Evolutionary conservation across 306 rosid species (phyloP).

Genomic region (Quercus aquifolioides): DNA sequence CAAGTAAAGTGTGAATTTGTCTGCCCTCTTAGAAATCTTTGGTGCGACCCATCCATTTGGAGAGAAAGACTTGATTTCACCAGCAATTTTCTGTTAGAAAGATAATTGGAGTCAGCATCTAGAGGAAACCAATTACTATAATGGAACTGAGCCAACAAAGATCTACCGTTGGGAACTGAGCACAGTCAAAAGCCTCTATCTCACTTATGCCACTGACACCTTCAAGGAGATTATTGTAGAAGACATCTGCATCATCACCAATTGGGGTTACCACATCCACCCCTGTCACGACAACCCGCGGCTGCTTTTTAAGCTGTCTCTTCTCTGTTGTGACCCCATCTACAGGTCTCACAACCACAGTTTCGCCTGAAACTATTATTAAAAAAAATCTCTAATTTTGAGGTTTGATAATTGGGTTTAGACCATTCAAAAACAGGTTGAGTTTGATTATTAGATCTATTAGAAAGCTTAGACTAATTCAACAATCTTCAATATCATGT

Average conservation of each 20-base stretch:
- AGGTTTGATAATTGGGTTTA: neutral
- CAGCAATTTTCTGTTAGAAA: constrained; percentile 76
- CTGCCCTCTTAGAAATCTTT: constrained; percentile 82
- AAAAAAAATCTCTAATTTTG: constrained; percentile 30
- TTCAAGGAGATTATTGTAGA: constrained; percentile 86
- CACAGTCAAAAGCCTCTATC: constrained; percentile 91
- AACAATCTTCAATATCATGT: too few relatives aligned
- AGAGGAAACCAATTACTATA: neutral
- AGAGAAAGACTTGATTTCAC: constrained; percentile 91
- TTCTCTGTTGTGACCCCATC: constrained; percentile 57
- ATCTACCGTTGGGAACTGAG: constrained; percentile 78
- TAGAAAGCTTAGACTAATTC: too few relatives aligned
- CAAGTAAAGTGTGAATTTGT: constrained; percentile 90
- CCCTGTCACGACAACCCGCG: constrained; percentile 94
- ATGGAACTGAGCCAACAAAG: constrained; percentile 22
- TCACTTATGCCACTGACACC: constrained; percentile 96
- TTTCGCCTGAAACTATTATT: constrained; percentile 5
- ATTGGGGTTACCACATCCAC: constrained; percentile 91
- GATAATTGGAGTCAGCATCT: neutral
- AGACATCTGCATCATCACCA: constrained; percentile 81
- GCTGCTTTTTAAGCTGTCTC: constrained; percentile 65
- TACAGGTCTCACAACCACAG: constrained; percentile 68
- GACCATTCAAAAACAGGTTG: too few relatives aligned
- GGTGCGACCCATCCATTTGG: constrained; percentile 96
- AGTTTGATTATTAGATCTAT: too few relatives aligned